Base-by-base conservation (phyloP, 129 eudicot species). In the Chrysanthemum lavandulifolium region DNA sequence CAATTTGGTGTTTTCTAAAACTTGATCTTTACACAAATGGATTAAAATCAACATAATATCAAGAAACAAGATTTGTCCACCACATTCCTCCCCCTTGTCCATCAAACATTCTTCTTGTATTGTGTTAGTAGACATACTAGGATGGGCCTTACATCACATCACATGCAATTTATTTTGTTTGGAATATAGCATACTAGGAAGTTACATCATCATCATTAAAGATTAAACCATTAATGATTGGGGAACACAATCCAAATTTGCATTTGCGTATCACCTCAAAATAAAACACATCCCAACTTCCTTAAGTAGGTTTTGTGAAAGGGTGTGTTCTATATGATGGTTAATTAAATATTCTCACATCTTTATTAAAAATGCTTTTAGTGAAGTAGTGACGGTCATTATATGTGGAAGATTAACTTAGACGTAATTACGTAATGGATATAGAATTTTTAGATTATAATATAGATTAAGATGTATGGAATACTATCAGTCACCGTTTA, bases 11-110 rank as follows among this genome's bases (percentile, higher is more conserved):
- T 0, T 36, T 36, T 36, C 1, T 36, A 36, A 6, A 36, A 0
- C 2, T 36, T 36, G 43, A 0, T 36, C 8, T 36, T 36, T 36
- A 36, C 43, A 36, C 43, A 36, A 36, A 36, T 36, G 43, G 43
- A 36, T 36, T 40, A 40, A 40, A 40, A 40, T 40, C 10, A 40
- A 40, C 47, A 40, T 40, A 7, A 55, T 43, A 65, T 54, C n/a
- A n/a, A 48, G 50, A 68, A 78, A 64, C 82, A 63, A 71, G 76
- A 64, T 27, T 11, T 49, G 59, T 31, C 68, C 77, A 54, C 77
- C 77, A 58, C 29, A 71, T 78, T 63, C 81, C 56, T 63, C 68
- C 73, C 72, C 81, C 82, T 71, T 76, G 69, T 25, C 80, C 80
- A 68, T 62, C 18, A 64, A 71, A 78, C 82, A 78, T 78, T 78